Evolutionary conservation across 2,329 filamentous ascomycete species (phyloP).

Genomic region (Teratosphaeria gauchensis): DNA sequence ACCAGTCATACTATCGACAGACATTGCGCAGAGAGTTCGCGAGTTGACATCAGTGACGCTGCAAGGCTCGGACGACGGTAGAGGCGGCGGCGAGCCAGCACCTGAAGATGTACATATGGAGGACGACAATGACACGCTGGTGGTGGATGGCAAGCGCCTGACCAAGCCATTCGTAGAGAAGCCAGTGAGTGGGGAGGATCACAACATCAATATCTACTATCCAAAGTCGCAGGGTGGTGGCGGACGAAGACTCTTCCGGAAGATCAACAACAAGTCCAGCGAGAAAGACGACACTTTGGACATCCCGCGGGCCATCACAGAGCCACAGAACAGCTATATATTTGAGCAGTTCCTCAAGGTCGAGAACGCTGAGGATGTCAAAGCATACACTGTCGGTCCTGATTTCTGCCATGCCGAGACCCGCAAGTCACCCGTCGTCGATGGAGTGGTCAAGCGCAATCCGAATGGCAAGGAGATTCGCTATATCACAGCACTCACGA

Average conservation of each 20-base stretch:
- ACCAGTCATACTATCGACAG: constrained; percentile 64
- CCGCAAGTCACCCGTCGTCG: constrained; percentile 91
- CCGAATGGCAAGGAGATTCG: constrained; percentile 95
- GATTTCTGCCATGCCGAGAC: constrained; percentile 95
- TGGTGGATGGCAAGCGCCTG: constrained; percentile 72
- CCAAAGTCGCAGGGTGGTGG: constrained; percentile 78
- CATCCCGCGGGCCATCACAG: constrained; percentile 70
- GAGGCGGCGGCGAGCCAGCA: constrained; percentile 45
- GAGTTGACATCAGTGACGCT: constrained; percentile 70
- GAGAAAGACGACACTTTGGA: constrained; percentile 75
- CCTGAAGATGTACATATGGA: constrained; percentile 69
- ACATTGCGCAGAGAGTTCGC: constrained; percentile 70
- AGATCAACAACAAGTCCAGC: constrained; percentile 98
- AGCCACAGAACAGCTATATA: constrained; percentile 75
- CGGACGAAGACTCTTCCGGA: constrained; percentile 84
- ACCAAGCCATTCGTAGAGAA: constrained; percentile 97
- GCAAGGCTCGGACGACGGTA: constrained; percentile 59
- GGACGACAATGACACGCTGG: constrained; percentile 80
- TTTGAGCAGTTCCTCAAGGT: constrained; percentile 97
- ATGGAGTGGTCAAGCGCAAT: constrained; percentile 89
- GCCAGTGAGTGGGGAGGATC: constrained; percentile 94
- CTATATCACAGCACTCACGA: constrained; percentile 77
- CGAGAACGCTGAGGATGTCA: constrained; percentile 96
- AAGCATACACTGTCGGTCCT: constrained; percentile 92
- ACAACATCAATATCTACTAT: constrained; percentile 98